Conservation (phyloP, 441 rosid species). For the Erysimum cheiri region DNA sequence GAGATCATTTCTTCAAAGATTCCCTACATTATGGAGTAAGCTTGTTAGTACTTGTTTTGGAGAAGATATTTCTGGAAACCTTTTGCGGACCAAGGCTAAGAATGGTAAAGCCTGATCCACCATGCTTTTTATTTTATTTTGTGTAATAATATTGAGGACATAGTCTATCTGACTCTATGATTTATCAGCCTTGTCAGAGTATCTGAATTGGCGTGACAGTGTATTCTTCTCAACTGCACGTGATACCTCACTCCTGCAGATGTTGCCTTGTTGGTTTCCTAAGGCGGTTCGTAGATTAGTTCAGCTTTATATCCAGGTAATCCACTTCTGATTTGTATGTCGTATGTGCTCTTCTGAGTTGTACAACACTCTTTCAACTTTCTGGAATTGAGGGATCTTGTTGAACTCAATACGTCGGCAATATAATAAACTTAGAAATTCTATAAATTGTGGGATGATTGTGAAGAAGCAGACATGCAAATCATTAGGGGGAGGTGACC, state of each 20-base stretch:
- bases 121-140: constrained; percentile 33
- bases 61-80: constrained; percentile 66
- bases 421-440: constrained; percentile 23
- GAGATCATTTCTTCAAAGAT: constrained; percentile 76
- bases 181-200: constrained; percentile 74
- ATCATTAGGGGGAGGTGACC: constrained; percentile 21
- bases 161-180: constrained; percentile 43
- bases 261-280: constrained; percentile 99
- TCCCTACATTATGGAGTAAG: constrained; percentile 88
- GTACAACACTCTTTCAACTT: constrained; percentile 29
- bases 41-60: constrained; percentile 81
- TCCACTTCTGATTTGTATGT: constrained; percentile 29
- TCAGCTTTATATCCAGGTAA: constrained; percentile 96
- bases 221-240: constrained; percentile 88
- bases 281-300: constrained; percentile 88
- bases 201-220: constrained; percentile 91
- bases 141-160: constrained; percentile 39
- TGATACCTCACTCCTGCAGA: constrained; percentile 96
- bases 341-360: constrained; percentile 23
- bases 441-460: constrained; percentile 23
- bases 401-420: constrained; percentile 31
- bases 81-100: constrained; percentile 59
- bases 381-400: constrained; percentile 34
- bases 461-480: constrained; percentile 30
- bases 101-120: constrained; percentile 63